Base-by-base conservation (phyloP, 2,329 filamentous ascomycete genomes). In the Penicillium expansum region DNA sequence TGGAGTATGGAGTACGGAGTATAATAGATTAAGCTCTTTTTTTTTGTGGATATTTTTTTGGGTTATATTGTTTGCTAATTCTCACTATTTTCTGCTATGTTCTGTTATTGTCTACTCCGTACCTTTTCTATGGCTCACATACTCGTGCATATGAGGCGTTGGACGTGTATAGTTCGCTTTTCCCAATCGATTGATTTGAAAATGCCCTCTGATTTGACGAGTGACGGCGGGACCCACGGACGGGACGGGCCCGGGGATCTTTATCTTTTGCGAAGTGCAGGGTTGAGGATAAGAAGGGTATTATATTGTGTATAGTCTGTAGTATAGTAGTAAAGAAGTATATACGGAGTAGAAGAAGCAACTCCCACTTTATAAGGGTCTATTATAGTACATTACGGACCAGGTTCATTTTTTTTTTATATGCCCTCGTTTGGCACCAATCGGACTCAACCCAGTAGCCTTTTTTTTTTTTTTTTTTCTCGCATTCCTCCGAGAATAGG, bases 131-230 rank as follows among this genome's bases (percentile, higher is more conserved):
- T 48, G 27, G 37, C n/a, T 18, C 5, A 32, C 38, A 49, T 35
- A 22, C 32, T 47, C 43, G 30, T 65, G 62, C 62, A 63, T 64
- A 59, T 65, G 54, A 52, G 60, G 44, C 33, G 39, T 62, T 59
- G 50, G 57, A 64, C 52, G 53, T 63, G 56, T 64, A 48, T 52
- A 35, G 38, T 61, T 50, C 37, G 8, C 18, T 20, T 22, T 35
- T n/a, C 5, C 20, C 47, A 18, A 43, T 57, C 33, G 37, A 41
- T 51, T 52, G 50, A 24, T 24, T 24, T n/a, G n/a, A n/a, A n/a
- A n/a, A n/a, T n/a, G n/a, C n/a, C 39, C 33, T 37, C 35, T 50
- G 18, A 49, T 55, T 59, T 48, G 37, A 45, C 29, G 20, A 53
- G 41, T 56, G 48, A 48, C 48, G 49, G 49, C 49, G 52, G 39